Conservation (phyloP, 2,329 filamentous ascomycete genomes). For the Botrytis byssoidea region DNA sequence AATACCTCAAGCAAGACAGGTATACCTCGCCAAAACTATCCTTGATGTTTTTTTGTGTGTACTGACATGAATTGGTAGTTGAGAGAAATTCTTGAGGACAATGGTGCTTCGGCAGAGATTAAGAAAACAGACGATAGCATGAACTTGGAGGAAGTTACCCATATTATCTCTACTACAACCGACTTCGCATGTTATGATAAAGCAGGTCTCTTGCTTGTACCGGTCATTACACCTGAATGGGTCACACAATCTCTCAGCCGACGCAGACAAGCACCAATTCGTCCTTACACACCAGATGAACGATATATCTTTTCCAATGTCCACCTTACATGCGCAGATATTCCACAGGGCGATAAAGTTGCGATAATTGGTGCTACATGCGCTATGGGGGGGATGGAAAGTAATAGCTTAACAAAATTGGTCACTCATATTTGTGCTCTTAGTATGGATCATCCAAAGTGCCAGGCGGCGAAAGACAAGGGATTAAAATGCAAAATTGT, state of each 20-base stretch:
- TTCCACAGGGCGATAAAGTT: slow-evolving; percentile 84
- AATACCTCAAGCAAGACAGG: slow-evolving; percentile 21
- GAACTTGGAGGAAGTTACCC: slow-evolving; percentile 51
- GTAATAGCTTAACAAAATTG: slow-evolving; percentile 65
- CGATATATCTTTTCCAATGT: slow-evolving; percentile 86
- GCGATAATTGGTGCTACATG: slow-evolving; percentile 86
- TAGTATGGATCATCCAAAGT: slow-evolving; percentile 71
- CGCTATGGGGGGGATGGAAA: slow-evolving; percentile 83
- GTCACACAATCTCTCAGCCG: slow-evolving; percentile 68
- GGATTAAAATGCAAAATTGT: slow-evolving; percentile 76
- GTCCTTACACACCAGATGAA: slow-evolving; percentile 87
- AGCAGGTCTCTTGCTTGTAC: slow-evolving; percentile 73
- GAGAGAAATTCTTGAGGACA: slow-evolving; percentile 33
- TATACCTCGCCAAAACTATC: not conserved
- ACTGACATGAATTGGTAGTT: slow-evolving; percentile 25
- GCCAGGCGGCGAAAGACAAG: slow-evolving; percentile 60
- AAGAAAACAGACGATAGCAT: slow-evolving; percentile 43
- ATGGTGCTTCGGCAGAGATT: slow-evolving; percentile 41
- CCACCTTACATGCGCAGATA: slow-evolving; percentile 75
- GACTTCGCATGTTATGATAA: slow-evolving; percentile 87
- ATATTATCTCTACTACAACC: slow-evolving; percentile 73
- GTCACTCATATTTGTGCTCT: slow-evolving; percentile 90
- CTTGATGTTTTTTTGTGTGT: not conserved
- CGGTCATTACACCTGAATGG: slow-evolving; percentile 82
- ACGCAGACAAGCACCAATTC: slow-evolving; percentile 70